Percentiles rank a stretch among this genome's conserved stretches.
Evolutionary conservation across 1,284 basidiomycete genomes (phyloP).

Genomic region (Tilletia caries): DNA sequence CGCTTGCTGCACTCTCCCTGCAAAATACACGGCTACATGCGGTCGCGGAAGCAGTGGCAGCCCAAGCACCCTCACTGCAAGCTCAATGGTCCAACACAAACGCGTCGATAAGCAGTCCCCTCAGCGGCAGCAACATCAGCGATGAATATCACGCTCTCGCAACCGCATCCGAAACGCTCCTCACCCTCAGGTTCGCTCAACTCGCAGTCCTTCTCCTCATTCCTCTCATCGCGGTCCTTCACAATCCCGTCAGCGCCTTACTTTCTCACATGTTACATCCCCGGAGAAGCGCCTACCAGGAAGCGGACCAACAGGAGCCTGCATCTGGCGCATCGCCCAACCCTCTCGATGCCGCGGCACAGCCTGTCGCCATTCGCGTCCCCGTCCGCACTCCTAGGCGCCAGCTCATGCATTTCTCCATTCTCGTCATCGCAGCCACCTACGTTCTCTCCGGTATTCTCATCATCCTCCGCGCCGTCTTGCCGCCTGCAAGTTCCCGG

Average conservation of each 20-base stretch:
- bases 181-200: conserved; percentile 30
- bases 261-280: conserved; percentile 1
- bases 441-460: conserved; percentile 41
- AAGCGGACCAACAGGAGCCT: not conserved
- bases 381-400: conserved; percentile 40
- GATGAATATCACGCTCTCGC: not conserved
- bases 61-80: too few species aligned
- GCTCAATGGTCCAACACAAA: too few species aligned
- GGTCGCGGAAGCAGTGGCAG: not conserved
- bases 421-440: conserved; percentile 30
- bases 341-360: conserved; percentile 18
- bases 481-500: conserved; percentile 26
- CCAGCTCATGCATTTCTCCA: conserved; percentile 28
- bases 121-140: not conserved
- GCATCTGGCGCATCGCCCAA: not conserved
- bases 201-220: conserved; percentile 29
- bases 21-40: not conserved
- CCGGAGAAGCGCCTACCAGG: not conserved
- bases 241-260: conserved; percentile 19
- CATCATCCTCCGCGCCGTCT: conserved; percentile 43
- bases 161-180: conserved; percentile 18
- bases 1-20: not conserved
- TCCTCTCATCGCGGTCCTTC: conserved; percentile 26
- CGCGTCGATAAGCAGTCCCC: not conserved
- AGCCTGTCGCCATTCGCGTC: conserved; percentile 39